Evolutionary conservation across 306 rosid genomes (phyloP).

Genomic region (Chamaecrista fasciculata): DNA sequence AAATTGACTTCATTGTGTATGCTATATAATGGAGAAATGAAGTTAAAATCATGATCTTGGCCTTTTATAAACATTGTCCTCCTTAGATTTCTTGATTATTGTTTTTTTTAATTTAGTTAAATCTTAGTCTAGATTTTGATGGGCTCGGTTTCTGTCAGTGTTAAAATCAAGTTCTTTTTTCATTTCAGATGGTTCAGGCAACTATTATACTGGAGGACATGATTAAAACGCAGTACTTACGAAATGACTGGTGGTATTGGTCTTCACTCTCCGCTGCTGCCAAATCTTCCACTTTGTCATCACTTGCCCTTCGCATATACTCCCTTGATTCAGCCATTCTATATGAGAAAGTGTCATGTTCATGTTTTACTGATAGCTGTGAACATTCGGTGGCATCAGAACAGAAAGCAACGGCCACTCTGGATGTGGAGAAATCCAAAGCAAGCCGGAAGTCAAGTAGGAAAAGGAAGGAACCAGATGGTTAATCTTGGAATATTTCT

Average conservation of each 20-base stretch:
- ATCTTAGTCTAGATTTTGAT: neutral
- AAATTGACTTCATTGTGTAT: neutral
- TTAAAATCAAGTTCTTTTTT: constrained; percentile 15
- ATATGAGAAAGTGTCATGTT: constrained; percentile 65
- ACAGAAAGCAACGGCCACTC: constrained; percentile 35
- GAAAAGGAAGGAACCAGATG: constrained; percentile 85
- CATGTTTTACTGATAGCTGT: constrained; percentile 50
- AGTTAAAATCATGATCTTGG: neutral
- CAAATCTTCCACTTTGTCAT: constrained; percentile 70
- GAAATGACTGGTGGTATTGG: constrained; percentile 99
- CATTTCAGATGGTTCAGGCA: constrained; percentile 89
- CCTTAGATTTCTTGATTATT: neutral
- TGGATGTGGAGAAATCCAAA: constrained; percentile 73
- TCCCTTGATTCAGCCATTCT: constrained; percentile 89
- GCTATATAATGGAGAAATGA: neutral
- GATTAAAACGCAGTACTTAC: constrained; percentile 81
- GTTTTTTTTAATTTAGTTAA: neutral
- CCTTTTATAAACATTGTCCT: neutral
- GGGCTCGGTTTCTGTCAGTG: neutral
- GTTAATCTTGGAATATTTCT: constrained; percentile 43
- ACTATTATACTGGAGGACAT: constrained; percentile 83
- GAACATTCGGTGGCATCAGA: constrained; percentile 54
- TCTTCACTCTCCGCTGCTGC: constrained; percentile 96
- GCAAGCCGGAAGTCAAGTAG: constrained; percentile 67
- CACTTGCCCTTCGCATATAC: constrained; percentile 89